A percentile compares a stretch with the other conserved stretches of the same genome.
Evolutionary conservation across 1,139 yeast genomes (phyloP).

Genomic region (Geotrichum carabidarum): DNA sequence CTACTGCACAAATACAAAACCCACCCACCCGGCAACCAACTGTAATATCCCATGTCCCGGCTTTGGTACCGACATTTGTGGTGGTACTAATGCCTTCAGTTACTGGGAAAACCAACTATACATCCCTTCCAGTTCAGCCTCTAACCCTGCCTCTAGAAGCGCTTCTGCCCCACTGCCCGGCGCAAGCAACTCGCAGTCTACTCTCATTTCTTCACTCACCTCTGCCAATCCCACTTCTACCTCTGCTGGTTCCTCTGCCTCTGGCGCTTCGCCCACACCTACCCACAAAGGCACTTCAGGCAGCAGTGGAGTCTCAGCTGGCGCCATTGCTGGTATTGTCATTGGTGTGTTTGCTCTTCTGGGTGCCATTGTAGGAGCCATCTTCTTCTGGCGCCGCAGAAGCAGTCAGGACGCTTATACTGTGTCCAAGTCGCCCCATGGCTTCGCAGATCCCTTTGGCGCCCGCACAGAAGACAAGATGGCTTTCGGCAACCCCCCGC

Average conservation of each 20-base stretch:
- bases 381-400: conserved; percentile 47
- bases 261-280: conserved; percentile 9
- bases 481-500: conserved; percentile 9
- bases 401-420: conserved; percentile 42
- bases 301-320: conserved; percentile 27
- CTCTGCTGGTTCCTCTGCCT: not conserved
- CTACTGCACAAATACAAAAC: conserved; percentile 57
- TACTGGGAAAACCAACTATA: conserved; percentile 20
- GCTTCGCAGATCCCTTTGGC: conserved; percentile 13
- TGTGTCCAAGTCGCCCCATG: conserved; percentile 23
- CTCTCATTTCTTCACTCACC: not conserved
- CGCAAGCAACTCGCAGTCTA: not conserved
- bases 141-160: conserved; percentile 14
- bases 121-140: conserved; percentile 3
- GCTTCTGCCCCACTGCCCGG: not conserved
- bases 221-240: conserved; percentile 9
- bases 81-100: conserved; percentile 22
- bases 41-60: conserved; percentile 46
- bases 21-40: conserved; percentile 36
- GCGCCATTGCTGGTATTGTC: conserved; percentile 36
- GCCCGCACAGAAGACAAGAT: not conserved
- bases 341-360: conserved; percentile 36
- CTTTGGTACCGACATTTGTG: conserved; percentile 16
- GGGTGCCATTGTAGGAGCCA: conserved; percentile 42
- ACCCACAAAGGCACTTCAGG: not conserved